Evolutionary conservation across 2,329 filamentous ascomycete genomes (phyloP).

Genomic region (Coniosporium uncinatum): DNA sequence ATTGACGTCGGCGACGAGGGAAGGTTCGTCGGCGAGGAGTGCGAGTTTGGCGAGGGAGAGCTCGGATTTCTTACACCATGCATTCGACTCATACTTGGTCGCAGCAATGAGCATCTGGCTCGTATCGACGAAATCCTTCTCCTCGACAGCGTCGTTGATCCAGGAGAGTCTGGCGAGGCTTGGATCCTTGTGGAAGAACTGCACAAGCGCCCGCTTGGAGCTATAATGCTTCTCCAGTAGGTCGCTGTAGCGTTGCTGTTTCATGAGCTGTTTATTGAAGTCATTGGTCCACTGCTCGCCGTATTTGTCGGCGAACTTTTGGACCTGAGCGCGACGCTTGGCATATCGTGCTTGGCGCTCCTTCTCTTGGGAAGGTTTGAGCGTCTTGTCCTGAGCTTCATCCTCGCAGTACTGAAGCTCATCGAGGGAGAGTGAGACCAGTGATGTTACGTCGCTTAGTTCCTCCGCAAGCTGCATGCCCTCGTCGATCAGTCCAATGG

Average conservation of each 20-base stretch:
- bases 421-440: constrained; percentile 31
- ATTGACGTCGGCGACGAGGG: not conserved
- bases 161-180: constrained; percentile 77
- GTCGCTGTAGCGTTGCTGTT: constrained; percentile 56
- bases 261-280: constrained; percentile 75
- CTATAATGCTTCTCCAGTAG: constrained; percentile 65
- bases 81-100: constrained; percentile 64
- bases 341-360: constrained; percentile 19
- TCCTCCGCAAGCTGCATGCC: constrained; percentile 58
- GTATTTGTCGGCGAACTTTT: constrained; percentile 55
- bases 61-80: constrained; percentile 94
- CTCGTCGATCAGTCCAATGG: constrained; percentile 47
- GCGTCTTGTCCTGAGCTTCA: not conserved
- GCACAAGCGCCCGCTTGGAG: constrained; percentile 68
- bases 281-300: constrained; percentile 65
- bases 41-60: constrained; percentile 83
- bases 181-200: constrained; percentile 68
- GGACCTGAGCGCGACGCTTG: constrained; percentile 28
- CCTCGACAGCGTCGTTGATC: constrained; percentile 86
- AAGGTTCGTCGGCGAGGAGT: constrained; percentile 47
- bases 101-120: constrained; percentile 67
- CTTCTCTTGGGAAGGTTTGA: not conserved
- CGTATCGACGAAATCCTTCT: constrained; percentile 68
- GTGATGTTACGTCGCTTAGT: constrained; percentile 55
- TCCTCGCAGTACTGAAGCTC: constrained; percentile 14